A percentile compares a stretch with the other conserved stretches of the same genome.
Evolutionary conservation across 2,329 filamentous ascomycete genomes (phyloP).

Genomic region (Clarireedia sp.): DNA sequence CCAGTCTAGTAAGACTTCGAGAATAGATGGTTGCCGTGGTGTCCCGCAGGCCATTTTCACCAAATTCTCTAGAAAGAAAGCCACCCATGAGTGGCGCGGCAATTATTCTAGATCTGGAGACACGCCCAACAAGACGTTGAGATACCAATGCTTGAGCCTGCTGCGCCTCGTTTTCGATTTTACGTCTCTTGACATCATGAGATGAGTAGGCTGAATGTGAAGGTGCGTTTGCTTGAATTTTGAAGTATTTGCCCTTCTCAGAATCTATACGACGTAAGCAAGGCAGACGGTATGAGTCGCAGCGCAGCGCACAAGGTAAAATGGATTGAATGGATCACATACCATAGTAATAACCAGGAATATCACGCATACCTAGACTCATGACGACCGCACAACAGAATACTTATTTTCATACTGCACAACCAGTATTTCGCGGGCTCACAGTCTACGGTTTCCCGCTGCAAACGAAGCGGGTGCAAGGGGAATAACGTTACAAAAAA

Average conservation of each 20-base stretch:
- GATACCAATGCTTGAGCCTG: slow-evolving; percentile 1
- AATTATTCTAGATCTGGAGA: slow-evolving; percentile 17
- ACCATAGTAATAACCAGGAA: slow-evolving; percentile 52
- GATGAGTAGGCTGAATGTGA: slow-evolving; percentile 45
- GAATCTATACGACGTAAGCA: slow-evolving; percentile 33
- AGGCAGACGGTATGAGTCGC: too few relatives aligned
- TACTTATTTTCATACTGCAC: background rate
- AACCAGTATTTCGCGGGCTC: too few relatives aligned
- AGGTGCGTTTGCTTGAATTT: slow-evolving; percentile 48
- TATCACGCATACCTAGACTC: slow-evolving; percentile 21
- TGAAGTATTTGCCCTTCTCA: slow-evolving; percentile 60
- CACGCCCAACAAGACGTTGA: slow-evolving; percentile 15
- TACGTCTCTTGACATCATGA: slow-evolving; percentile 50
- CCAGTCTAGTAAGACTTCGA: background rate
- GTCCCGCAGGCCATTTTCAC: slow-evolving; percentile 9
- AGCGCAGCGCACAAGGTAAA: background rate
- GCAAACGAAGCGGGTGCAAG: background rate
- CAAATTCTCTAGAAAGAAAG: slow-evolving; percentile 17
- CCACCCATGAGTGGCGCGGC: slow-evolving; percentile 17
- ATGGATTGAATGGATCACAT: background rate
- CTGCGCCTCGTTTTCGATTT: slow-evolving; percentile 34
- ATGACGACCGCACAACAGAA: background rate
- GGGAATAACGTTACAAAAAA: too few relatives aligned
- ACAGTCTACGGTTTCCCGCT: background rate
- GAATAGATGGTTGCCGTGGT: background rate